phyloP scores from a whole-genome alignment of 495 filamentous ascomycete species.

The Xylaria scruposa region DNA sequence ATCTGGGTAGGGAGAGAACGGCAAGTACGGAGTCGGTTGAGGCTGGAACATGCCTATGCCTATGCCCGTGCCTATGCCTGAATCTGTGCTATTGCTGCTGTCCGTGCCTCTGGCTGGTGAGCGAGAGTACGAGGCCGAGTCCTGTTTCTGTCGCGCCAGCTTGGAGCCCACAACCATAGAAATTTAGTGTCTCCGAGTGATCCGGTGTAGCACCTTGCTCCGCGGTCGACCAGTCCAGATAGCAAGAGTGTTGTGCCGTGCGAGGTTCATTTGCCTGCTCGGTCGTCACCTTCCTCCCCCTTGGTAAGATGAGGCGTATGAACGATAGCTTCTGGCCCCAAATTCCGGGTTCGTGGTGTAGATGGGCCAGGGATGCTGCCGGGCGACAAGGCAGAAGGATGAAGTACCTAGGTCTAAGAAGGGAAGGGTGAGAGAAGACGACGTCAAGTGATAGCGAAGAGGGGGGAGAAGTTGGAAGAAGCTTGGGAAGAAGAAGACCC shows the following conservation, averaged over 20 bases:
- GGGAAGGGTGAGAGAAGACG: background rate
- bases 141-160: constrained; percentile 26
- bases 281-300: constrained; percentile 4
- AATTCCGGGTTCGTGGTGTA: constrained; percentile 37
- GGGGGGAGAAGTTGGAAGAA: constrained; percentile 25
- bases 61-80: constrained; percentile 34
- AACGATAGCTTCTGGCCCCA: constrained; percentile 18
- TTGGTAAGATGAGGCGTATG: background rate
- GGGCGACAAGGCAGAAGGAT: background rate
- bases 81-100: constrained; percentile 26
- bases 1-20: constrained; percentile 31
- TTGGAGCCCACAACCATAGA: constrained; percentile 20
- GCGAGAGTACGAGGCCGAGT: constrained; percentile 36
- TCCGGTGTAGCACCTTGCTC: constrained; percentile 9
- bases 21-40: constrained; percentile 55
- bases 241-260: constrained; percentile 14
- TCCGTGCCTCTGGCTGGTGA: constrained; percentile 23
- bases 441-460: background rate
- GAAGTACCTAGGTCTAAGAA: background rate
- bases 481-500: constrained; percentile 39
- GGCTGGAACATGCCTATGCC: constrained; percentile 61
- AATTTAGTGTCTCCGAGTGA: constrained; percentile 12
- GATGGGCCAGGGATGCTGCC: constrained; percentile 47
- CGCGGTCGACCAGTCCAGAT: constrained; percentile 17
- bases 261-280: constrained; percentile 26